Percentiles rank a stretch among this genome's conserved stretches.
phyloP scores from a whole-genome alignment of 23 red algal species.

The Chondrus crispus region DNA sequence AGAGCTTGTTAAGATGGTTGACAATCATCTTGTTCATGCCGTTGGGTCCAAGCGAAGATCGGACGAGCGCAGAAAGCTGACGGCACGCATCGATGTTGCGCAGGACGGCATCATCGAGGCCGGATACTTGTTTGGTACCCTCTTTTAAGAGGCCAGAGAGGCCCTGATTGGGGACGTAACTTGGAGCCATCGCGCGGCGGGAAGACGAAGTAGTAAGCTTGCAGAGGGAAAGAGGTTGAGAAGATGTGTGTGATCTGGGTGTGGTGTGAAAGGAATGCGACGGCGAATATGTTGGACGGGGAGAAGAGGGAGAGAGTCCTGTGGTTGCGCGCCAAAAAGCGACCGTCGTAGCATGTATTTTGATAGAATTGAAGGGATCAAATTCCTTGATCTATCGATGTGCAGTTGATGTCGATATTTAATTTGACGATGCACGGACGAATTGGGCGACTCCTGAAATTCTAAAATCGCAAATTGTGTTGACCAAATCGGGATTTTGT shows the following conservation, averaged over 20 bases:
- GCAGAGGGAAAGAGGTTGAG: not conserved
- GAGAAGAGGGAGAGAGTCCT: no score
- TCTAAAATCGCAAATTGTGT: no score
- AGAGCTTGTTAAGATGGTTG: constrained; percentile 88
- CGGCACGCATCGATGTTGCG: constrained; percentile 98
- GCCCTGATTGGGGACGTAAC: constrained; percentile 66
- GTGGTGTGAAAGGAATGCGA: no score
- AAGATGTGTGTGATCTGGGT: not conserved
- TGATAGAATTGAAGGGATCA: no score
- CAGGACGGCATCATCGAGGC: constrained; percentile 86
- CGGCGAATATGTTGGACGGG: not conserved
- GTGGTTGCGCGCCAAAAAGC: no score
- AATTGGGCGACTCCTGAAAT: no score
- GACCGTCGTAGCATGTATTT: no score
- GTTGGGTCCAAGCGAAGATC: constrained; percentile 83
- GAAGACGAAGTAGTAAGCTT: not conserved
- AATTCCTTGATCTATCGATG: no score
- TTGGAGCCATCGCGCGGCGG: not conserved
- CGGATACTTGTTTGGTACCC: constrained; percentile 85
- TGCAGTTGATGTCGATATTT: no score
- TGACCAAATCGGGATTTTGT: no score
- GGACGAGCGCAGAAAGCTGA: constrained; percentile 83
- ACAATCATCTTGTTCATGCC: constrained; percentile 95
- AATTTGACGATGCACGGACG: no score
- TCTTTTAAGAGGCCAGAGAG: constrained; percentile 69